A percentile compares a stretch with the other conserved stretches of the same genome.
These are phyloP conservation scores for Aspergillus saccharolyticus DNA, from an alignment of 495 filamentous ascomycete genomes.

Conservation along the genomic window DNA sequence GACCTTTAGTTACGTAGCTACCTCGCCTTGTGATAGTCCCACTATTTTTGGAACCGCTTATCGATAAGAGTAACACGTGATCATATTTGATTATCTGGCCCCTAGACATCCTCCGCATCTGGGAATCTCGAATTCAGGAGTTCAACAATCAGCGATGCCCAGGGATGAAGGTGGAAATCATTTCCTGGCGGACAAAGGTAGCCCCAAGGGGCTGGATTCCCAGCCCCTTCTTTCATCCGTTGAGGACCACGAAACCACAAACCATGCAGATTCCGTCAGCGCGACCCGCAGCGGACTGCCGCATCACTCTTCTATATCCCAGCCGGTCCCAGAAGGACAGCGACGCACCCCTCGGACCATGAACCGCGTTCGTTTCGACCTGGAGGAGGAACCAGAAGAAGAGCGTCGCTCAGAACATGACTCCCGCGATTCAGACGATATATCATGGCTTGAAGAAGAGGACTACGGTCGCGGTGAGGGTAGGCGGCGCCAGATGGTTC, in stretches of 20 bases:
- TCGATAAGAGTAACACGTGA: constrained; percentile 22
- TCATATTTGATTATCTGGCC: constrained; percentile 16
- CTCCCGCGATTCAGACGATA: constrained; percentile 38
- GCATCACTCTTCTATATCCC: constrained; percentile 44
- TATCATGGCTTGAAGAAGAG: constrained; percentile 52
- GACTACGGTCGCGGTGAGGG: constrained; percentile 41
- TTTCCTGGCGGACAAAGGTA: constrained; percentile 28
- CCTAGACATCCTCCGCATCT: constrained; percentile 12
- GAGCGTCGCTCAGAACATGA: constrained; percentile 35
- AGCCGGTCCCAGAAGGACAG: constrained; percentile 35
- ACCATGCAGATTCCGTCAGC: constrained; percentile 18
- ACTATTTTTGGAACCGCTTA: constrained; percentile 8
- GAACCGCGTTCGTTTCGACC: constrained; percentile 84
- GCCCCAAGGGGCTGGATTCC: constrained; percentile 25
- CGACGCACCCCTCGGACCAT: constrained; percentile 69
- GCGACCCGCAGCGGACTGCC: constrained; percentile 18
- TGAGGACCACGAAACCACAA: constrained; percentile 27
- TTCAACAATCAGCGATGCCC: constrained; percentile 37
- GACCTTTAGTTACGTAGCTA: background rate
- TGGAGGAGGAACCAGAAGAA: constrained; percentile 42
- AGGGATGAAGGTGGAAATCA: constrained; percentile 34
- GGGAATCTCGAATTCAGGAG: constrained; percentile 3
- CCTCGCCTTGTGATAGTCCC: background rate
- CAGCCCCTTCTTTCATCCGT: constrained; percentile 25
- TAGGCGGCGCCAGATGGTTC: constrained; percentile 50